phyloP scores from a whole-genome alignment of 2,329 filamentous ascomycete genomes.

The Lecanosticta acicola region DNA sequence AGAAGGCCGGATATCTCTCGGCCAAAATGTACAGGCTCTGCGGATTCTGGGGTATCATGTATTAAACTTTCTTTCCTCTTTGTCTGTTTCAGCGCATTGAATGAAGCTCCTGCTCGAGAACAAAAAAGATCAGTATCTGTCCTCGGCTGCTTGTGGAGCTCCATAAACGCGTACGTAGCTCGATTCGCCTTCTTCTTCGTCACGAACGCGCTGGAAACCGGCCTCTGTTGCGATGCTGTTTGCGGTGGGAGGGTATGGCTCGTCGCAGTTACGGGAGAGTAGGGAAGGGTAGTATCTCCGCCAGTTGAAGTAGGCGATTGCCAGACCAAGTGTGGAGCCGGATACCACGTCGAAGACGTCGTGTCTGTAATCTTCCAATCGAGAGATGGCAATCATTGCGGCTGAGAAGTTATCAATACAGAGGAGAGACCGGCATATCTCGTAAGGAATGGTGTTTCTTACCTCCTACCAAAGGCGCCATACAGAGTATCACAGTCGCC shows the following conservation, averaged over 20 bases:
- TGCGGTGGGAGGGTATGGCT: slow-evolving; percentile 39
- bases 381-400: slow-evolving; percentile 54
- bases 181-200: slow-evolving; percentile 39
- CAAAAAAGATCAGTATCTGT: background rate
- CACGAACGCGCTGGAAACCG: slow-evolving; percentile 37
- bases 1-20: background rate
- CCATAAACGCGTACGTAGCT: slow-evolving; percentile 5
- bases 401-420: no score
- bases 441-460: background rate
- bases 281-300: slow-evolving; percentile 55
- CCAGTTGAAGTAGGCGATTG: slow-evolving; percentile 54
- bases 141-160: background rate
- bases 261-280: slow-evolving; percentile 46
- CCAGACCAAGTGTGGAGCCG: slow-evolving; percentile 51
- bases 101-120: background rate
- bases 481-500: slow-evolving; percentile 48
- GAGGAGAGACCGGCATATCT: background rate
- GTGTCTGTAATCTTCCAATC: slow-evolving; percentile 60
- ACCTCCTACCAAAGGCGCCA: slow-evolving; percentile 49
- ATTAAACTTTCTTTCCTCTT: background rate
- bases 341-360: slow-evolving; percentile 58
- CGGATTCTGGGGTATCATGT: no score
- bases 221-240: slow-evolving; percentile 18
- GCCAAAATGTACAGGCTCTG: no score
- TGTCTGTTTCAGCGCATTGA: background rate